Evolutionary conservation across 228 moss, liverwort and hornwort genomes (phyloP).

Genomic region (Sphagnum magellanicum): DNA sequence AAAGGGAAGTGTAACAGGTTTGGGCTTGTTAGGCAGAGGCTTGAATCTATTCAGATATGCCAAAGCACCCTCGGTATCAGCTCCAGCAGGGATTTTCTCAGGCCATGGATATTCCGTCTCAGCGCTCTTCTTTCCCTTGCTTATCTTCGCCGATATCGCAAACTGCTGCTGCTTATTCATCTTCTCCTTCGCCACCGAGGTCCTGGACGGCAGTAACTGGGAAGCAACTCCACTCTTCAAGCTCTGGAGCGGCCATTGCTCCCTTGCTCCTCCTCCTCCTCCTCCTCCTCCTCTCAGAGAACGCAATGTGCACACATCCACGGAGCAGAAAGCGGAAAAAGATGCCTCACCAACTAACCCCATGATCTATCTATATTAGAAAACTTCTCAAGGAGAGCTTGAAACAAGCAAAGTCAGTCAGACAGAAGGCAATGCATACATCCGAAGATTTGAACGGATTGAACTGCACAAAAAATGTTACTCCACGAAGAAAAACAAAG

Average conservation of each 20-base stretch:
- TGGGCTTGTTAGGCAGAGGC: conserved; percentile 73
- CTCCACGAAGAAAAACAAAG: too few species aligned
- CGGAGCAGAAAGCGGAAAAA: neutral
- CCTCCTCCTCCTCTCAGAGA: neutral
- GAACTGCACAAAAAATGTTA: too few species aligned
- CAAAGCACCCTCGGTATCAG: conserved; percentile 60
- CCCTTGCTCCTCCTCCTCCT: neutral
- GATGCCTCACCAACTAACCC: neutral
- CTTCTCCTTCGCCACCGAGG: conserved; percentile 15
- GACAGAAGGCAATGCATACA: too few species aligned
- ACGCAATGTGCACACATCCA: neutral
- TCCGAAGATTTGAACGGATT: too few species aligned
- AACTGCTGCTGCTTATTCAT: conserved; percentile 1
- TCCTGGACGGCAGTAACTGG: conserved; percentile 17
- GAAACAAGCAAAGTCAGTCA: too few species aligned
- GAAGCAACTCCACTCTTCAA: conserved; percentile 58
- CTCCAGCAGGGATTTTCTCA: conserved; percentile 69
- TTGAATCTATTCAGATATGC: conserved; percentile 80
- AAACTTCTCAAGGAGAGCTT: too few species aligned
- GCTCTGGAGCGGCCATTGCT: conserved; percentile 26
- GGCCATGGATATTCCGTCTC: conserved; percentile 95
- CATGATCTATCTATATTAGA: neutral
- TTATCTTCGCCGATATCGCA: conserved; percentile 59
- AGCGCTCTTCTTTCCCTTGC: conserved; percentile 84
- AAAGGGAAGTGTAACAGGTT: conserved; percentile 72